Percentiles rank a stretch among this genome's conserved stretches.
phyloP scores from a whole-genome alignment of 768 basidiomycete genomes.

The Termitomyces sp. region DNA sequence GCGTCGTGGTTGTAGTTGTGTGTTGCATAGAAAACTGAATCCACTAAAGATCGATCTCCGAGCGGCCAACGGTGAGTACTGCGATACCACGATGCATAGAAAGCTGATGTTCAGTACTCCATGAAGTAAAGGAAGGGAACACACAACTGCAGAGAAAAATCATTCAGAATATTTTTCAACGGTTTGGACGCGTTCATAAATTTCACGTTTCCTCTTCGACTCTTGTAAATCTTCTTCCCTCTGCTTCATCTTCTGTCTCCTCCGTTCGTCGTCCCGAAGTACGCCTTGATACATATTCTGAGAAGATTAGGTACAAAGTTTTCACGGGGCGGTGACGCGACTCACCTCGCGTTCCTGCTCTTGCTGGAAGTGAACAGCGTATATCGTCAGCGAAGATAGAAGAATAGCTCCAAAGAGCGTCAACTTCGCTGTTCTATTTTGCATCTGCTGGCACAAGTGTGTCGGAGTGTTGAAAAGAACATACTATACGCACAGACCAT shows the following conservation, averaged over 20 bases:
- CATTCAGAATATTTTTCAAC: conserved; percentile 18
- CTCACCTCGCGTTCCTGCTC: conserved; percentile 73
- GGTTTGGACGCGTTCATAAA: conserved; percentile 52
- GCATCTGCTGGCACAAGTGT: conserved; percentile 39
- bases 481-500: conserved; percentile 18
- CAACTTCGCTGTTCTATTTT: conserved; percentile 58
- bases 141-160: not conserved
- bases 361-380: conserved; percentile 88
- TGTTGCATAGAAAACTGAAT: not conserved
- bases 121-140: not conserved
- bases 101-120: not conserved
- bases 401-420: conserved; percentile 65
- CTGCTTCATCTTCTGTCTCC: conserved; percentile 63
- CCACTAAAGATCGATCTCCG: too few relatives aligned
- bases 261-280: conserved; percentile 79
- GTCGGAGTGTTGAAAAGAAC: not conserved
- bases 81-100: not conserved
- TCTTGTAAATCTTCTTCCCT: conserved; percentile 56
- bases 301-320: conserved; percentile 3
- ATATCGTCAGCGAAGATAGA: conserved; percentile 67
- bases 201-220: conserved; percentile 56
- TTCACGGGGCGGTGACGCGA: not conserved
- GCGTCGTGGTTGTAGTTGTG: not conserved
- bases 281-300: conserved; percentile 93
- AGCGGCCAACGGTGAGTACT: not conserved